phyloP scores from a whole-genome alignment of 192 early-diverging fungal species.

The Entomortierella beljakovae region DNA sequence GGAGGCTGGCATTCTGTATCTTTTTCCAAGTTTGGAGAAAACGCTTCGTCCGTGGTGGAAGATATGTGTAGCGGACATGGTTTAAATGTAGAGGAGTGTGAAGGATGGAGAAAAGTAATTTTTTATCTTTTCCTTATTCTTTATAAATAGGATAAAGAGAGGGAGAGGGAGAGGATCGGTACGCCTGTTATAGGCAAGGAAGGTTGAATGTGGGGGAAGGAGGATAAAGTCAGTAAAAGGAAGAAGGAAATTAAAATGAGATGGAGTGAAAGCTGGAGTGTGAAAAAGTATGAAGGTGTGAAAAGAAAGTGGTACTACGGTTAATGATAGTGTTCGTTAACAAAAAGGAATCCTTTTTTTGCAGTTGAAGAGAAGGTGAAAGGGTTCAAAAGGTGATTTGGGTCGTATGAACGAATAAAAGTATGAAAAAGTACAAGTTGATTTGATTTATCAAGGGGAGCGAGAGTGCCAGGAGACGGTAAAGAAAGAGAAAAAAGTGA shows the following conservation, averaged over 20 bases:
- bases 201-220: neutral
- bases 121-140: no score
- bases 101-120: neutral
- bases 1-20: slow-evolving; percentile 36
- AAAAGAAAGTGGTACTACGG: neutral
- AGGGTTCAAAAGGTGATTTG: neutral
- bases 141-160: slow-evolving; percentile 2
- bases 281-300: neutral
- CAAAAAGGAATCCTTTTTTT: neutral
- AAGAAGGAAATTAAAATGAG: no score
- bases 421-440: neutral
- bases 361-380: neutral
- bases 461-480: neutral
- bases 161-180: slow-evolving; percentile 2
- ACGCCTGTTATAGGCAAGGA: neutral
- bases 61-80: slow-evolving; percentile 49
- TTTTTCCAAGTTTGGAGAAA: slow-evolving; percentile 55
- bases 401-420: neutral
- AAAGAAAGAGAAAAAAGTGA: neutral
- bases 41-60: slow-evolving; percentile 51
- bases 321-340: neutral
- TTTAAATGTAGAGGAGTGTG: slow-evolving; percentile 2
- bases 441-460: neutral
- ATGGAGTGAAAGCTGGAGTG: no score
- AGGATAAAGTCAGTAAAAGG: no score